Conservation (phyloP, 495 filamentous ascomycete genomes). For the Saxophila tyrrhenica region DNA sequence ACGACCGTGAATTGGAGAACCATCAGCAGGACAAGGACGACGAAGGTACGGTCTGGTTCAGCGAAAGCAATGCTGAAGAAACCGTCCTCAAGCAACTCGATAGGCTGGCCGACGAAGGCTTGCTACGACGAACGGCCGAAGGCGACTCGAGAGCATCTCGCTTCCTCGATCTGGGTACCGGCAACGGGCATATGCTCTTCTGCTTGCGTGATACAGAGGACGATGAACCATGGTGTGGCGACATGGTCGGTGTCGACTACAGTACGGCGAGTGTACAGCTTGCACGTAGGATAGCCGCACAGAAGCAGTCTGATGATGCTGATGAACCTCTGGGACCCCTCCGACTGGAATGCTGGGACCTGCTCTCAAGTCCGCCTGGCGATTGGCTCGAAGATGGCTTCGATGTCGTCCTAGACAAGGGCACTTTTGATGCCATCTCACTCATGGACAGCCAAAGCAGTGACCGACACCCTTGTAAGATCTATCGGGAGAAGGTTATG, state of each 20-base stretch:
- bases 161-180: constrained; percentile 74
- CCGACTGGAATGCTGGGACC: constrained; percentile 65
- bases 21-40: constrained; percentile 48
- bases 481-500: constrained; percentile 56
- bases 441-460: constrained; percentile 48
- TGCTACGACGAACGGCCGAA: constrained; percentile 9
- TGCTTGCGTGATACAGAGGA: constrained; percentile 46
- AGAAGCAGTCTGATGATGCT: constrained; percentile 14
- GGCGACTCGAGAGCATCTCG: constrained; percentile 21
- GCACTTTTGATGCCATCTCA: constrained; percentile 89
- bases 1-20: constrained; percentile 50
- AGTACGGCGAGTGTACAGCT: constrained; percentile 59
- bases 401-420: constrained; percentile 89
- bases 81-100: constrained; percentile 48
- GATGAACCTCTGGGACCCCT: constrained; percentile 27
- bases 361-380: constrained; percentile 41
- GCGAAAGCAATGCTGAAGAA: constrained; percentile 55
- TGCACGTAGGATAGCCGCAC: constrained; percentile 35
- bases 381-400: constrained; percentile 42
- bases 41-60: constrained; percentile 66
- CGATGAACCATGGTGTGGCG: constrained; percentile 41
- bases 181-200: constrained; percentile 84
- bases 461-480: constrained; percentile 49
- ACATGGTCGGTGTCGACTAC: constrained; percentile 82
- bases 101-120: constrained; percentile 19